phyloP scores from a whole-genome alignment of 2,329 filamentous ascomycete species.

The Colletotrichum sp. region DNA sequence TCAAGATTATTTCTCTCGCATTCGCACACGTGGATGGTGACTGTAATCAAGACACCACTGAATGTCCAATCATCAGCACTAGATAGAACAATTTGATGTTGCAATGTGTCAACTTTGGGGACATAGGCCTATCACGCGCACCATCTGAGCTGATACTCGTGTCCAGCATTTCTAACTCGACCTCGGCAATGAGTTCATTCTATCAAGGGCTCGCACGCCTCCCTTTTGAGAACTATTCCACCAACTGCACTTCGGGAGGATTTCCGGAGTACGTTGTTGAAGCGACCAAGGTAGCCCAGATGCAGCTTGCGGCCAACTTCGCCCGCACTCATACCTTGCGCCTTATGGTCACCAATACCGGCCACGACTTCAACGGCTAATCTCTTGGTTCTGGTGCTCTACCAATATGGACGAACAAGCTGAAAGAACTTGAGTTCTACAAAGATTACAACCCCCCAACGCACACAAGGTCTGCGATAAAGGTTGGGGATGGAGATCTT shows the following conservation, averaged over 20 bases:
- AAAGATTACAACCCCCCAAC: slow-evolving; percentile 36
- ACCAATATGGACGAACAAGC: slow-evolving; percentile 40
- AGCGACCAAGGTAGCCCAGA: slow-evolving; percentile 31
- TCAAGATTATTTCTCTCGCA: slow-evolving; percentile 33
- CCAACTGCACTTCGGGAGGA: background rate
- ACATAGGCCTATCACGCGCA: background rate
- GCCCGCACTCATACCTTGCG: slow-evolving; percentile 52
- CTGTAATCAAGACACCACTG: slow-evolving; percentile 28
- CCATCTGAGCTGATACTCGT: background rate
- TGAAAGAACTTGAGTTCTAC: slow-evolving; percentile 45
- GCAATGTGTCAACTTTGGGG: background rate
- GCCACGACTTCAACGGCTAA: slow-evolving; percentile 36
- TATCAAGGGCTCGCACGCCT: slow-evolving; percentile 17
- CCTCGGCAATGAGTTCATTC: slow-evolving; percentile 23
- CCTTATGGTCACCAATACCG: slow-evolving; percentile 52
- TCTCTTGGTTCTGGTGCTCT: slow-evolving; percentile 40
- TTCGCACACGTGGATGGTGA: slow-evolving; percentile 32
- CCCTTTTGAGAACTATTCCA: background rate
- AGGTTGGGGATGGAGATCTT: slow-evolving; percentile 57
- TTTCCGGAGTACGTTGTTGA: background rate
- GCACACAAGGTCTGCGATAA: slow-evolving; percentile 58
- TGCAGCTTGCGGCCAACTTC: slow-evolving; percentile 52
- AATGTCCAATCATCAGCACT: slow-evolving; percentile 29
- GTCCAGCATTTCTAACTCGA: slow-evolving; percentile 26
- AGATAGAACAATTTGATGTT: background rate